Conservation (phyloP, 2,329 filamentous ascomycete genomes). For the Cercospora sp. region DNA sequence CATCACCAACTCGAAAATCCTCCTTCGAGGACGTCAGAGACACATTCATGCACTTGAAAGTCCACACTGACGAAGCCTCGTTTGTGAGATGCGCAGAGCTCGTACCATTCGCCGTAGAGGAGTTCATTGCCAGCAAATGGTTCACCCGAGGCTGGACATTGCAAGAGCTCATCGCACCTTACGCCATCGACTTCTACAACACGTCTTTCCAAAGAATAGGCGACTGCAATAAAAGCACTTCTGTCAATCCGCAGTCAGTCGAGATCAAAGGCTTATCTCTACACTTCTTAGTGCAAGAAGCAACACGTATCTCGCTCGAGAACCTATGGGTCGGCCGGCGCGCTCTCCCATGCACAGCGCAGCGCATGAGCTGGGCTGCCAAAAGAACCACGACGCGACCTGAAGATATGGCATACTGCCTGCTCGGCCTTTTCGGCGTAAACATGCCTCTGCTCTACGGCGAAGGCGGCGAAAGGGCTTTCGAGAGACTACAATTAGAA, state of each 20-base stretch:
- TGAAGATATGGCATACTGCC: slow-evolving; percentile 51
- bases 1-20: not conserved
- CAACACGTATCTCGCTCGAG: not conserved
- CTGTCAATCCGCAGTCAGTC: not conserved
- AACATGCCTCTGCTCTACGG: slow-evolving; percentile 39
- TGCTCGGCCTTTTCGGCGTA: slow-evolving; percentile 49
- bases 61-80: not conserved
- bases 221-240: not conserved
- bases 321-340: not conserved
- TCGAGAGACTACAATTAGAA: slow-evolving; percentile 19
- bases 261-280: not conserved
- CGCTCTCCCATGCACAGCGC: slow-evolving; percentile 13
- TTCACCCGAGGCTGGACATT: slow-evolving; percentile 15
- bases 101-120: not conserved
- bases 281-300: not conserved
- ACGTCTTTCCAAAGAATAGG: not conserved
- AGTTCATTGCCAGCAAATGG: slow-evolving; percentile 1
- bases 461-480: slow-evolving; percentile 19
- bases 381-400: slow-evolving; percentile 22
- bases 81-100: not conserved
- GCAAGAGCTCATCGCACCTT: slow-evolving; percentile 11
- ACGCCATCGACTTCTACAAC: not conserved
- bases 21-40: not conserved
- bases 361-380: slow-evolving; percentile 27
- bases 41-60: not conserved